Evolutionary conservation across 2,329 filamentous ascomycete species (phyloP), one percentile per base, ranked within the genome.

Genomic region (Sarocladiaceae sp.): DNA sequence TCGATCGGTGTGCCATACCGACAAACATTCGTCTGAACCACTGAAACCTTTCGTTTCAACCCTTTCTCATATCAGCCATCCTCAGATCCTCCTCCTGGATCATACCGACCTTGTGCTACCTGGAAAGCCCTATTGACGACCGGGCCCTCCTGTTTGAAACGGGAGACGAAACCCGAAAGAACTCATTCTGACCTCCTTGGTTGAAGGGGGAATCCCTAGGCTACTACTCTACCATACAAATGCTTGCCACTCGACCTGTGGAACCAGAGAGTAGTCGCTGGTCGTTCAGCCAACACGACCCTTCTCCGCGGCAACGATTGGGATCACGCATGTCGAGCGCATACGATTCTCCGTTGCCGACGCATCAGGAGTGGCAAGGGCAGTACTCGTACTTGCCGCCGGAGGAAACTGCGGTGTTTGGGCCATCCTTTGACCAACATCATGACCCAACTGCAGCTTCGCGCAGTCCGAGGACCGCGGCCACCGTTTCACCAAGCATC

Each of bases 301-400:
- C 67, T 52, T 56, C 63, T 46, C 64, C 68, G 51, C 63, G 65
- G 55, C 71, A 70, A 53, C 55, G 66, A 45, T 60, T 68, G 48
- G 64, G 66, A 54, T 61, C 70, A 69, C 75, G 74, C 64, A 79
- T 79, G 75, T 76, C 75, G 66, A 74, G 71, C 63, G 60, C 65
- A 55, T 76, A 72, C 64, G 69, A 73, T 56, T 56, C 68, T 48
- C 68, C 71, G 52, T 60, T 73, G 60, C 69, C 72, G 55, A 69
- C 73, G 56, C 72, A 74, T 65, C 66, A 73, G 53, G 72, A 74
- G 61, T 78, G 75, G 75, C 73, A 74, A 59, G 70, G 69, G 48
- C 70, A 74, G 58, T 74, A 74, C 58, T 68, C 72, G 19, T 74
- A 73, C 53, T 60, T 73, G 46, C 62, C 70, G 23, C 66, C 68